Evolutionary conservation across 106 monocot genomes (phyloP), one percentile per base, ranked within the genome.

Genomic region (Dactylorhiza incarnata): DNA sequence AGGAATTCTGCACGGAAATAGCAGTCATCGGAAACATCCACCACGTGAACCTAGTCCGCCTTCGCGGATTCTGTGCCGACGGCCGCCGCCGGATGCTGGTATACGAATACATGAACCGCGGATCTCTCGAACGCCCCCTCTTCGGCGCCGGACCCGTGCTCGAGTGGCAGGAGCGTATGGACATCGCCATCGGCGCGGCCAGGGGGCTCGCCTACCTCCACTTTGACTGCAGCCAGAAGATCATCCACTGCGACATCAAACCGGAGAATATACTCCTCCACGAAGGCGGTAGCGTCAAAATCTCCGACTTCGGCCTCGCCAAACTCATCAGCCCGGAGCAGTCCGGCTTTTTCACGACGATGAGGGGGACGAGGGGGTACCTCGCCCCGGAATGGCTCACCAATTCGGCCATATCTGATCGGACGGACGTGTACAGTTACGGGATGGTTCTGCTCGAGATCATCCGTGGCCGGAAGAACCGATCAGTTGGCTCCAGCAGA

Each of bases 51-150:
- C 86, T 99, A 29, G 97, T 97, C 24, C 84, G 82, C 45, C 89
- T 97, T 61, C 82, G 91, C 6, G 97, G 97, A n/a, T 97, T 86
- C 81, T 97, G 97, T 77, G 86, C 84, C 3, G 84, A 97, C 72
- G 84, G 91, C 26, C 52, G 83, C 25, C 74, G 68, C 49, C 82
- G 90, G 20, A 71, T 99, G 47, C 86, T 99, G 25, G 94, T 99
- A 11, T 94, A 94, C 83, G 97, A 99, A 79, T 99, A 79, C 89
- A 99, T 99, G 97, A 94, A 91, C 80, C 80, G 89, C 7, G 79
- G 94, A 4, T 99, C 97, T 2, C 83, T 99, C 14, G 97, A 99
- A 73, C 77, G 86, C 20, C 76, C 94, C 10, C 74, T 99, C 25
- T 99, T 96, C 78, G 53, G 79, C 20, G 76, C 49, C 16, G 86